Percentiles rank a stretch among this genome's conserved stretches.
Evolutionary conservation across 352 stramenopile species (phyloP).

Genomic region (Phytophthora colocasiae): DNA sequence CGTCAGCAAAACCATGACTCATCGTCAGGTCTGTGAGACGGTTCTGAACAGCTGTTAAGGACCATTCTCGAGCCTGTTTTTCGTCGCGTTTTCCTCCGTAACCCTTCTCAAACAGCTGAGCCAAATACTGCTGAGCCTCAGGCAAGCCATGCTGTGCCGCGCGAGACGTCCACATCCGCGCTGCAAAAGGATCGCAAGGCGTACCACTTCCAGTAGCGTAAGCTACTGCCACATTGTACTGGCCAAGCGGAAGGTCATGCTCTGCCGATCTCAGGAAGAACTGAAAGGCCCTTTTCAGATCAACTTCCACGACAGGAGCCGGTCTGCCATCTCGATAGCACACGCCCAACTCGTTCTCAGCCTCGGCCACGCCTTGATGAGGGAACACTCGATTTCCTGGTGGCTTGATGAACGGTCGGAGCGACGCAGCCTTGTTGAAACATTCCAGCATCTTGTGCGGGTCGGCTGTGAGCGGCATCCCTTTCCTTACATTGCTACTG

Average conservation of each 20-base stretch:
- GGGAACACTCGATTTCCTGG: constrained; percentile 36
- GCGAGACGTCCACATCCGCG: constrained; percentile 44
- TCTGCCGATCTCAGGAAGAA: constrained; percentile 47
- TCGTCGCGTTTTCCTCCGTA: constrained; percentile 34
- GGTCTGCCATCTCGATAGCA: constrained; percentile 44
- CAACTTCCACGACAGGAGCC: constrained; percentile 17
- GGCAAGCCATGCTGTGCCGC: constrained; percentile 44
- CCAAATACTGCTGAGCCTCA: constrained; percentile 37
- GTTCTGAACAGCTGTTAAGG: constrained; percentile 25
- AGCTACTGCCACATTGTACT: constrained; percentile 45
- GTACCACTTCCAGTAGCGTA: constrained; percentile 41
- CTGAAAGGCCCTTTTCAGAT: constrained; percentile 35
- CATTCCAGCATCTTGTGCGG: constrained; percentile 39
- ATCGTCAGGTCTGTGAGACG: constrained; percentile 26
- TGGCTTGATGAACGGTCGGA: constrained; percentile 43
- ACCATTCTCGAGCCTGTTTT: constrained; percentile 30
- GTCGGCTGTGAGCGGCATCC: constrained; percentile 32
- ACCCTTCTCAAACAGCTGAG: constrained; percentile 34
- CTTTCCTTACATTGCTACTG: constrained; percentile 28
- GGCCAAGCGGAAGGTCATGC: constrained; percentile 42
- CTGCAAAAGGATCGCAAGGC: constrained; percentile 29
- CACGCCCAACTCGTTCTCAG: constrained; percentile 46
- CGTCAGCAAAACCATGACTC: constrained; percentile 24
- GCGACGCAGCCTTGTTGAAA: constrained; percentile 41
- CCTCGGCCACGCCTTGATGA: constrained; percentile 44